Evolutionary conservation across 352 stramenopile genomes (phyloP).

Genomic region (Elongisporangium anandrum): DNA sequence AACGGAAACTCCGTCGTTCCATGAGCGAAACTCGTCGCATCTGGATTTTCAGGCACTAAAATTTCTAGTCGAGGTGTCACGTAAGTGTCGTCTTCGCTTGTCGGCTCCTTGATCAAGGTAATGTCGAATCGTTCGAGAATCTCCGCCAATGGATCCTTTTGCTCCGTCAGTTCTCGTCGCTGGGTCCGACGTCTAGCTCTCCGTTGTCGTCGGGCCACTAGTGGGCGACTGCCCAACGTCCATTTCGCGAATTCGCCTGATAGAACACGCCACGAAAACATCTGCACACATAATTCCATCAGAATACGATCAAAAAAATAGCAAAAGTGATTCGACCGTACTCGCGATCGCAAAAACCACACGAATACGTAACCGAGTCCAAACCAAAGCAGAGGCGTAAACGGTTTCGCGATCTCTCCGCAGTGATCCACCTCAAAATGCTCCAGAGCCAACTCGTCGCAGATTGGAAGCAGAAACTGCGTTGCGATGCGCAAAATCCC

Average conservation of each 20-base stretch:
- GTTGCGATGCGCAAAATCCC: constrained; percentile 3
- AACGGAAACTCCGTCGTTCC: constrained; percentile 41
- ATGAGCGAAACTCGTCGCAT: constrained; percentile 46
- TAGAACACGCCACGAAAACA: constrained; percentile 50
- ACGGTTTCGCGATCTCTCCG: constrained; percentile 18
- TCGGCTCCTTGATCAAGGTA: constrained; percentile 24
- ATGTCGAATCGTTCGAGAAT: constrained; percentile 41
- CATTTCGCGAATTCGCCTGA: constrained; percentile 32
- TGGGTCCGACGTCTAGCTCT: constrained; percentile 6
- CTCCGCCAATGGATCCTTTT: constrained; percentile 17
- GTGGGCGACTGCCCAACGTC: constrained; percentile 9
- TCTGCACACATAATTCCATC: constrained; percentile 15
- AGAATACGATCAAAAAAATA: no score
- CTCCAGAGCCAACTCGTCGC: constrained; percentile 11
- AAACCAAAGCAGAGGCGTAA: constrained; percentile 58
- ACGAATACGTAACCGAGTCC: constrained; percentile 44
- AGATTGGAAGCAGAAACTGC: constrained; percentile 19
- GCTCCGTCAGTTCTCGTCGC: constrained; percentile 7
- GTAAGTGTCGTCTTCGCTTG: constrained; percentile 8
- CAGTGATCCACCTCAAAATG: constrained; percentile 22
- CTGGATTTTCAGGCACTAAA: constrained; percentile 26
- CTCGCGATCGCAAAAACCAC: constrained; percentile 30
- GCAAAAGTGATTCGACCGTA: constrained; percentile 7
- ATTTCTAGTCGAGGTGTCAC: constrained; percentile 31
- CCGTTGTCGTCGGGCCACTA: not conserved